Evolutionary conservation across 2,329 filamentous ascomycete species (phyloP), one percentile per base, ranked within the genome.

Genomic region (Colletotrichum liaoningense): DNA sequence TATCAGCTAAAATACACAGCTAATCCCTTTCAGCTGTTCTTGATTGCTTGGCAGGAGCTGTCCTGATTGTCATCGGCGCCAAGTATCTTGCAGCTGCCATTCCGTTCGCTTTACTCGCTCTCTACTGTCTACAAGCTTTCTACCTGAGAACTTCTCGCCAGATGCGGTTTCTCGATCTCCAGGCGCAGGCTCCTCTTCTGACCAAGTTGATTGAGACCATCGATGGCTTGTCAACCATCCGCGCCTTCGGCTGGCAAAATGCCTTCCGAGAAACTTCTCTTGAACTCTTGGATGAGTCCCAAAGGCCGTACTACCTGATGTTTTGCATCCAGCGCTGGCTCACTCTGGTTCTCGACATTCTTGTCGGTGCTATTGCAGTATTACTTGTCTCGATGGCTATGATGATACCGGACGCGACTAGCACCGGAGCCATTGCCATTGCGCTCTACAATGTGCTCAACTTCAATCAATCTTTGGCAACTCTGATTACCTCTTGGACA

Each of bases 91-190:
- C 83, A 0, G 78, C 86, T 1, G 83, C 83, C 0, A 81, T 90
- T n/a, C 88, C 89, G 0, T 69, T 85, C 4, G 73, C 72, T 2
- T 24, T 79, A 3, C 9, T 75, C 4, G 65, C 76, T 1, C 64
- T 82, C 6, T 78, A 74, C 33, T n/a, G 77, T 3, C 58, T 81
- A 9, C 80, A 82, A 38, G 77, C 76, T 8, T 57, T 77, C 26
- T 79, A 79, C 28, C 81, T 91, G 1, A 83, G 86, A 6, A 90
- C 89, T 0, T 90, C 89, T 0, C 84, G 89, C 0, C 89, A 91
- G 75, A 80, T 91, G 3, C 86, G 88, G 49, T 83, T 88, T 14
- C 77, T 91, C 33, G 89, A 91, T 62, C 81, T 91, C 1, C 88
- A 91, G 74, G 84, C 88, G 0, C 86, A 86, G 60, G 83, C 88